A percentile compares a stretch with the other conserved stretches of the same genome.
Conservation (phyloP, 1,284 basidiomycete species). For the Ustilago loliicola region DNA sequence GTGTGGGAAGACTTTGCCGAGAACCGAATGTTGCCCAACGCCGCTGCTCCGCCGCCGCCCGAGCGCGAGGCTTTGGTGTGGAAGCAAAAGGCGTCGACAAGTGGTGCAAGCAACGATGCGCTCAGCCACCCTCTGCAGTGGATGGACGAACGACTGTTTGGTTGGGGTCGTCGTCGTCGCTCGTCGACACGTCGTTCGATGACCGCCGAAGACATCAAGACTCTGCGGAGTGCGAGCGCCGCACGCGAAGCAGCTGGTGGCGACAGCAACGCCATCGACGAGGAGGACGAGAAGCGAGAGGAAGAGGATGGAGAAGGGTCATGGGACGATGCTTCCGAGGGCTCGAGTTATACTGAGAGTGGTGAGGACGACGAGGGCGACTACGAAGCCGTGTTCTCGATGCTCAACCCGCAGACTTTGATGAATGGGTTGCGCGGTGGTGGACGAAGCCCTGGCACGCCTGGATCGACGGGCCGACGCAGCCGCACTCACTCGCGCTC, state of each 20-base stretch:
- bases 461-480: conserved; percentile 34
- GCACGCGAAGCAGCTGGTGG: conserved; percentile 15
- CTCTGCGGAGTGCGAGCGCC: conserved; percentile 23
- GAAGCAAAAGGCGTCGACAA: conserved; percentile 51
- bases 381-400: conserved; percentile 66
- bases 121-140: conserved; percentile 74
- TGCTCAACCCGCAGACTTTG: conserved; percentile 53
- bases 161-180: conserved; percentile 75
- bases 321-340: conserved; percentile 44
- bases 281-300: conserved; percentile 25
- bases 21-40: conserved; percentile 59
- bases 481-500: conserved; percentile 57
- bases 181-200: conserved; percentile 52
- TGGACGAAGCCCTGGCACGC: conserved; percentile 46
- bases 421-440: conserved; percentile 40
- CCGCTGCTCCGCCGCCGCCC: conserved; percentile 56
- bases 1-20: conserved; percentile 68
- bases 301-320: conserved; percentile 44
- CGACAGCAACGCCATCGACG: conserved; percentile 29
- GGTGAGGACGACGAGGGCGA: conserved; percentile 65
- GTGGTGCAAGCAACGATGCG: conserved; percentile 45
- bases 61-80: conserved; percentile 55
- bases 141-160: conserved; percentile 92
- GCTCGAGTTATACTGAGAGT: conserved; percentile 41
- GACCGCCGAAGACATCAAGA: conserved; percentile 47